Conservation (phyloP, 2,329 filamentous ascomycete genomes). For the Atkinsonella hypoxylon region DNA sequence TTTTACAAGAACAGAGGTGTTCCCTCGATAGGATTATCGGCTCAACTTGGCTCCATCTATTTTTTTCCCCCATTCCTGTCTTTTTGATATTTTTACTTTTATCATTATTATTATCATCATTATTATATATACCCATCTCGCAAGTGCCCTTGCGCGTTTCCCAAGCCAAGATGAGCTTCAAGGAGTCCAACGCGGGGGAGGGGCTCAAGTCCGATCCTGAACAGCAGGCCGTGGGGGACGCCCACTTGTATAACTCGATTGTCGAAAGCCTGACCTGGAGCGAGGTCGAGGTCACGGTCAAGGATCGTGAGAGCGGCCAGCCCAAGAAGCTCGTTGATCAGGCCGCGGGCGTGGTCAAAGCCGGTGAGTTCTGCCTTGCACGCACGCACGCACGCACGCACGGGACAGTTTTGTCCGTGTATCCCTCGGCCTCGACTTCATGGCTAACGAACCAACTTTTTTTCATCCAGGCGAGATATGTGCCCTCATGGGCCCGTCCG, state of each 20-base stretch:
- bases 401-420: too few species aligned
- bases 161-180: neutral
- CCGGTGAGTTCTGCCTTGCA: conserved; percentile 31
- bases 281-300: conserved; percentile 56
- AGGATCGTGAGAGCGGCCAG: conserved; percentile 54
- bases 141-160: too few species aligned
- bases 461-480: conserved; percentile 51
- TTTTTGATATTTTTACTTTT: too few species aligned
- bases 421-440: too few species aligned
- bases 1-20: too few species aligned
- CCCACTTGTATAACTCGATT: conserved; percentile 49
- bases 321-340: conserved; percentile 50
- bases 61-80: too few species aligned
- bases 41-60: too few species aligned
- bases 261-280: conserved; percentile 56
- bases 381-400: too few species aligned
- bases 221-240: conserved; percentile 19
- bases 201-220: conserved; percentile 6
- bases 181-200: neutral
- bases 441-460: too few species aligned
- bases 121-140: too few species aligned
- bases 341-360: conserved; percentile 51
- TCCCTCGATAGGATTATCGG: too few species aligned
- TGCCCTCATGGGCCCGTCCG: conserved; percentile 69
- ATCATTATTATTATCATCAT: too few species aligned